Percentiles rank a stretch among this genome's conserved stretches.
Conservation (phyloP, 257 asterid genomes). For the Solanum medicagineum region DNA sequence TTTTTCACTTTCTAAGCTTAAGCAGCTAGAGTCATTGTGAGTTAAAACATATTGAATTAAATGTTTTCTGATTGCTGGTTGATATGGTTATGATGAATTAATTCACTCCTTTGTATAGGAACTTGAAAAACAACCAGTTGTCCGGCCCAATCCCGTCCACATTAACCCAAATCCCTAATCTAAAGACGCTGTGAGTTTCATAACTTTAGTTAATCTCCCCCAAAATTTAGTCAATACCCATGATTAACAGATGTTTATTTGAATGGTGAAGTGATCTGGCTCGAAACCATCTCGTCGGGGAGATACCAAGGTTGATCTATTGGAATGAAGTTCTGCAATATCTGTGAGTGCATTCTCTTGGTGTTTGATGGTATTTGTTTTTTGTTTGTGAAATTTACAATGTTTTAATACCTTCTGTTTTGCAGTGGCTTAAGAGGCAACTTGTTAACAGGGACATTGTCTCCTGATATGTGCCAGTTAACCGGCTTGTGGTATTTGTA, state of each 20-base stretch:
- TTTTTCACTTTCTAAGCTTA: slow-evolving; percentile 79
- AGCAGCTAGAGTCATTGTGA: slow-evolving; percentile 86
- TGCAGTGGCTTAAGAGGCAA: slow-evolving; percentile 85
- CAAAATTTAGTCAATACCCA: not conserved
- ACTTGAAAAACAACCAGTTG: slow-evolving; percentile 72
- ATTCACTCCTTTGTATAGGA: slow-evolving; percentile 21
- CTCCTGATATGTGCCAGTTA: slow-evolving; percentile 90
- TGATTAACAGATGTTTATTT: not conserved
- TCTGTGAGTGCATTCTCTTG: slow-evolving; percentile 43
- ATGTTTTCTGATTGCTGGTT: not conserved
- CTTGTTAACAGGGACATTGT: slow-evolving; percentile 61
- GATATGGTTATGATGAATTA: not conserved
- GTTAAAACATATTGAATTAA: slow-evolving; percentile 2
- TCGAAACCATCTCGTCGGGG: slow-evolving; percentile 79
- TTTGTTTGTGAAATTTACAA: not conserved
- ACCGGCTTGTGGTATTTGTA: slow-evolving; percentile 99
- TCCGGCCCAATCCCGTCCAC: slow-evolving; percentile 96
- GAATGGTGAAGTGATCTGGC: slow-evolving; percentile 63
- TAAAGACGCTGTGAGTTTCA: slow-evolving; percentile 75
- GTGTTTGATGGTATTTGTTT: not conserved
- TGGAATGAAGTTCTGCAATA: slow-evolving; percentile 97
- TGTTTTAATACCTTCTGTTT: not conserved
- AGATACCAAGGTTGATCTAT: slow-evolving; percentile 84
- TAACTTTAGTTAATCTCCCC: not conserved
- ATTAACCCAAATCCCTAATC: slow-evolving; percentile 82